Percentiles rank a stretch among this genome's conserved stretches.
Conservation (phyloP, 2,329 filamentous ascomycete genomes). For the Pestalotiopsis sp. region DNA sequence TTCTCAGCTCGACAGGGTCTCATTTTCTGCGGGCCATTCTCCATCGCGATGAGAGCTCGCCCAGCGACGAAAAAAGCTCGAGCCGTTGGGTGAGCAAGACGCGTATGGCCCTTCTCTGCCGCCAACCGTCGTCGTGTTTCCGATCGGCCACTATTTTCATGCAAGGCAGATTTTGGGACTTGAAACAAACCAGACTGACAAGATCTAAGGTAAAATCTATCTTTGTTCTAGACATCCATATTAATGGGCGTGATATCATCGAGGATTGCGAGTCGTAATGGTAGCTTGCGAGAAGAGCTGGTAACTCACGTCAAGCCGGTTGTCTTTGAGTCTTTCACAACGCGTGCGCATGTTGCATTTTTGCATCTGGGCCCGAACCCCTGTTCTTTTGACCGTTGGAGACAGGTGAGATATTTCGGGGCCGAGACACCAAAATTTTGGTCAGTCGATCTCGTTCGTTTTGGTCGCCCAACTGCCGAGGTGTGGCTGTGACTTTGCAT, state of each 20-base stretch:
- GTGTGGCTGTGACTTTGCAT: neutral
- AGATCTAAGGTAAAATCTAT: neutral
- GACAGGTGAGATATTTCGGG: neutral
- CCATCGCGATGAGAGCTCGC: slow-evolving; percentile 4
- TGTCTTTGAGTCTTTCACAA: neutral
- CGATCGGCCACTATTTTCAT: slow-evolving; percentile 4
- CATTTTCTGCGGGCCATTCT: neutral
- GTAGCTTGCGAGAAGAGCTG: neutral
- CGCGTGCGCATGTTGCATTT: too few species aligned
- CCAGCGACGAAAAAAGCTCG: neutral
- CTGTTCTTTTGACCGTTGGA: neutral
- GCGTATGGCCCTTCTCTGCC: neutral
- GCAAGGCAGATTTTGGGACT: slow-evolving; percentile 6
- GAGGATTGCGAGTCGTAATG: neutral
- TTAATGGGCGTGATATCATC: slow-evolving; percentile 4
- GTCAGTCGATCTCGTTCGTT: neutral
- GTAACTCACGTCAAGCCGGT: neutral
- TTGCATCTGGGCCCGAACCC: neutral
- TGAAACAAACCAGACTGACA: slow-evolving; percentile 8
- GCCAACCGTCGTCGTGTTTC: neutral
- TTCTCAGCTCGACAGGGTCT: slow-evolving; percentile 12
- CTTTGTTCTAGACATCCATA: neutral
- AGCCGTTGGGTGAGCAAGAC: slow-evolving; percentile 1
- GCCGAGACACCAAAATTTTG: neutral
- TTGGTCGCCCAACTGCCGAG: slow-evolving; percentile 1